Evolutionary conservation across 139 green algal species (phyloP), one percentile per base, ranked within the genome.

Genomic region (Pleodorina starrii): DNA sequence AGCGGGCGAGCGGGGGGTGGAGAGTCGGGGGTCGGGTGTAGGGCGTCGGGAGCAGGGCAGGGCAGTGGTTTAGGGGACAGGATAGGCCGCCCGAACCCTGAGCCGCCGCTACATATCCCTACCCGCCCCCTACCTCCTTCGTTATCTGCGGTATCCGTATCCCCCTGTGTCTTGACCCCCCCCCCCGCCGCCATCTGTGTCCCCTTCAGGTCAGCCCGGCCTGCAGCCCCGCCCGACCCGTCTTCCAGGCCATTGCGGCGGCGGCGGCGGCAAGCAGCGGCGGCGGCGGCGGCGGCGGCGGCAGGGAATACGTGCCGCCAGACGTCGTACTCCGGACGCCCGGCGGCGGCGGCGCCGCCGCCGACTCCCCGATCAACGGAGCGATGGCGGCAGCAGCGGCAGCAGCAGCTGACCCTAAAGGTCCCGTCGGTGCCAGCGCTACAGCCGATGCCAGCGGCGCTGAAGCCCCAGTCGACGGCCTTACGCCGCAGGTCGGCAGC

Each of bases 211-310:
- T 77, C 40, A 76, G 40, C 63, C 23, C 60, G 29, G 21, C 38
- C 23, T 40, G 9, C 38, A 87, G 81, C 81, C 81, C 59, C 57
- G 81, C 75, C 74, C 44, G 44, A 12, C 75, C 75, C 9, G 75
- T 66, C 42, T 78, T 78, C 71, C 42, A 14, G 42, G 14, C 73
- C 27, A 42, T 66, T 19, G 27, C 46, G 44, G 46, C 75, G 10
- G 46, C 75, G 14, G 75, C 75, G 3, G 32, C 32, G 48, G 14
- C 75, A 66, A 43, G 29, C 75, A 43, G 32, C 44, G 35, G 42
- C 5, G 29, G 10, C 16, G 11, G 32, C n/a, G 5, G 75, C 29
- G 43, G 46, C 48, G 44, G 46, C 43, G 3, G 32, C 43, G 42
- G n/a, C 29, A 9, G n/a, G 29, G 63, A 29, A 7, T 73, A 73